Conservation (phyloP, 805 yeast genomes). For the Kodamaea fukazawae region DNA sequence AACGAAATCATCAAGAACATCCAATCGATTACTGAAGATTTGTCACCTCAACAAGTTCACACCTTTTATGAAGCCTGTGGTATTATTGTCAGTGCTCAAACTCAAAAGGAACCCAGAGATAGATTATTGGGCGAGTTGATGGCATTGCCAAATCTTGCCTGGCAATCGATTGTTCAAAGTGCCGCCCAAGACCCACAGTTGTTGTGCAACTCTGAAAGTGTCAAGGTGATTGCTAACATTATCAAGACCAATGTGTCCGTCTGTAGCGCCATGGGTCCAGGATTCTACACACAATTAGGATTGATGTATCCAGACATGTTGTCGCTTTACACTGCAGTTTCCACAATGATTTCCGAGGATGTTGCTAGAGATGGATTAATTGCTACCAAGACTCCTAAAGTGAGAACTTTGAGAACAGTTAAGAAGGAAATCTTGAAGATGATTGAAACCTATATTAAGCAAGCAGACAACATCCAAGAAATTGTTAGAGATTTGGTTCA, state of each 20-base stretch:
- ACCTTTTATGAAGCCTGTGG: slow-evolving; percentile 98
- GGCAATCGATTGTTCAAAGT: slow-evolving; percentile 85
- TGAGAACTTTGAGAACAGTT: slow-evolving; percentile 91
- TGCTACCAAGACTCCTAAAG: slow-evolving; percentile 93
- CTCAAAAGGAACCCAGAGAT: slow-evolving; percentile 64
- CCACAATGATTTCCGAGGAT: slow-evolving; percentile 76
- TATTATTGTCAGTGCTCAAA: slow-evolving; percentile 84
- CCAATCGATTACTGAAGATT: slow-evolving; percentile 82
- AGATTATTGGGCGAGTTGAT: slow-evolving; percentile 73
- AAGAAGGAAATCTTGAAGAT: slow-evolving; percentile 90
- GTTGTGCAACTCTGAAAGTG: slow-evolving; percentile 75
- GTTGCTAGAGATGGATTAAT: slow-evolving; percentile 79
- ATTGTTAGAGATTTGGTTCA: slow-evolving; percentile 79
- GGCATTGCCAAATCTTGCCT: slow-evolving; percentile 91
- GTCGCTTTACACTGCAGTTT: slow-evolving; percentile 83
- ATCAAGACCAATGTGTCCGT: slow-evolving; percentile 95
- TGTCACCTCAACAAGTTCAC: slow-evolving; percentile 96
- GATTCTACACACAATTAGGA: slow-evolving; percentile 84
- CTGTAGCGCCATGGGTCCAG: slow-evolving; percentile 91
- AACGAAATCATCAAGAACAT: slow-evolving; percentile 83
- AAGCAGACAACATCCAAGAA: slow-evolving; percentile 82
- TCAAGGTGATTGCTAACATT: slow-evolving; percentile 88
- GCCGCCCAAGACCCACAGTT: slow-evolving; percentile 82
- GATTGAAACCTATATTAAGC: slow-evolving; percentile 82
- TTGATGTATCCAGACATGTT: slow-evolving; percentile 86